Conservation (phyloP, 2,329 filamentous ascomycete genomes). For the Fusarium mangiferae region DNA sequence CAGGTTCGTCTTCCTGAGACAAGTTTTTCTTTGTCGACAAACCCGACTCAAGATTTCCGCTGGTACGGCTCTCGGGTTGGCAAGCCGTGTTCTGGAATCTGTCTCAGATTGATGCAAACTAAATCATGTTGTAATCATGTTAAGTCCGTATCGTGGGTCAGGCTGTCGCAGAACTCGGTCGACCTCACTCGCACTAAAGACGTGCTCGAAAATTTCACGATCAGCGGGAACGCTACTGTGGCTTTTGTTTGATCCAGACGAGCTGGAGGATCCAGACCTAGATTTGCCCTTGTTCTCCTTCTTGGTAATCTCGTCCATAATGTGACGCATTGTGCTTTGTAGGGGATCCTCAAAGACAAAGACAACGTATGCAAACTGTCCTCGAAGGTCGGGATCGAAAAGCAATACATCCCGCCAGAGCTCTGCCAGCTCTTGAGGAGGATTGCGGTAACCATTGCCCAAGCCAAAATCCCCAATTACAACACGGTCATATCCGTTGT, state of each 20-base stretch:
- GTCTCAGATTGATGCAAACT: slow-evolving; percentile 16
- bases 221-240: slow-evolving; percentile 53
- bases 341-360: slow-evolving; percentile 71
- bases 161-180: slow-evolving; percentile 60
- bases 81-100: not conserved
- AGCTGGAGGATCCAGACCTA: slow-evolving; percentile 43
- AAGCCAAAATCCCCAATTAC: slow-evolving; percentile 74
- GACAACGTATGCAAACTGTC: slow-evolving; percentile 69
- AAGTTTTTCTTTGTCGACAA: slow-evolving; percentile 12
- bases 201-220: slow-evolving; percentile 62
- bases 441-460: slow-evolving; percentile 72
- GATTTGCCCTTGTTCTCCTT: slow-evolving; percentile 56
- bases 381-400: slow-evolving; percentile 70
- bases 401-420: slow-evolving; percentile 74
- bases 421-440: slow-evolving; percentile 71
- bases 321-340: slow-evolving; percentile 64
- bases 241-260: slow-evolving; percentile 45
- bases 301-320: slow-evolving; percentile 66
- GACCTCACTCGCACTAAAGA: slow-evolving; percentile 63
- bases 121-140: slow-evolving; percentile 59
- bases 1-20: slow-evolving; percentile 17
- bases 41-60: slow-evolving; percentile 6
- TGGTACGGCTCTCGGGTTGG: slow-evolving; percentile 3
- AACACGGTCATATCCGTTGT: slow-evolving; percentile 65
- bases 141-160: slow-evolving; percentile 65